Evolutionary conservation across 1,284 basidiomycete genomes (phyloP), one percentile per base, ranked within the genome.

Genomic region (Naganishia albida): DNA sequence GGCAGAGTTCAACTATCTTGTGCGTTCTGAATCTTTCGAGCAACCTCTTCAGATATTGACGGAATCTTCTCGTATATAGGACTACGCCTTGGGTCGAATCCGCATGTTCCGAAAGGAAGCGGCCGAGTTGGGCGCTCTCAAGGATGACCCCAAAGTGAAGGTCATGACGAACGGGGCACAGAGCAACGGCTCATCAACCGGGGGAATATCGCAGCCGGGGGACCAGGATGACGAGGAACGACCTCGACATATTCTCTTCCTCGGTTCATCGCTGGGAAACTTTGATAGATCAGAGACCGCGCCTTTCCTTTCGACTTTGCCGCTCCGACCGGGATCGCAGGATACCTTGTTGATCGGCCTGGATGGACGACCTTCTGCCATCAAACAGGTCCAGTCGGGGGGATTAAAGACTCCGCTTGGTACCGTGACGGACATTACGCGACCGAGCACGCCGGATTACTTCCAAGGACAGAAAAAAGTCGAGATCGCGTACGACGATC

Each of bases 191-290:
- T 56, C 12, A 63, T 59, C 39, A 62, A 67, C 40, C 34, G 4
- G 30, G 40, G 7, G 28, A 52, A 46, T n/a, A 68, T 67, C 25
- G 69, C 70, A 1, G 48, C 67, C 38, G 69, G 34, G 34, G 34
- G 10, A 4, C 6, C 34, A 69, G 12, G 55, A 67, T 1, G 55
- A 65, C 13, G 69, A 49, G 6, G 64, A 66, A 20, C 71, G 78
- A 46, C 89, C 89, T 10, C 77, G 91, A 39, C 91, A 93, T 73
- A 80, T 97, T 64, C 81, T 97, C 66, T 98, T 96, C 82, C 83
- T 98, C n/a, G 95, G 95, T 0, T 95, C 91, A 0, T 93, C 92
- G 0, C 80, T 98, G 15, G 95, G 95, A 15, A 98, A 98, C 81
- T 97, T 98, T 77, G 77, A 82, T n/a, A 85, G 92, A 26, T 81